Conservation (phyloP, 208 protist species). For the Paratrypanosoma confusum region DNA sequence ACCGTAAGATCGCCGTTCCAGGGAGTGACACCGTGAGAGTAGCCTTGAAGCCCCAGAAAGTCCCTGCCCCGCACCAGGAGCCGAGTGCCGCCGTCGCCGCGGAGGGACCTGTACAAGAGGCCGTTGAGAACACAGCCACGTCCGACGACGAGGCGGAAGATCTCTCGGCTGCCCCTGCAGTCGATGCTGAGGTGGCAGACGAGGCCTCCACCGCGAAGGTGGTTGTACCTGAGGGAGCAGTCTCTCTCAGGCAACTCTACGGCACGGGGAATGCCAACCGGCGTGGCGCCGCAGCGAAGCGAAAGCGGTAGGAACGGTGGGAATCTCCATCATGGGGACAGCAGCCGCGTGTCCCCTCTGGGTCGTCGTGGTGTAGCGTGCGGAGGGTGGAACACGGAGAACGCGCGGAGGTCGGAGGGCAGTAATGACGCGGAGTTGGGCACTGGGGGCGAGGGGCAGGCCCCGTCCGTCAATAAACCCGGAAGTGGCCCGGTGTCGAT, state of each 20-base stretch:
- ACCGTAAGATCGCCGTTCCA: constrained; percentile 35
- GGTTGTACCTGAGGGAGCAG: constrained; percentile 8
- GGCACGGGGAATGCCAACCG: constrained; percentile 31
- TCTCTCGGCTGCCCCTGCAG: neutral
- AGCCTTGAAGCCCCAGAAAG: constrained; percentile 15
- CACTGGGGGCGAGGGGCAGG: too few relatives aligned
- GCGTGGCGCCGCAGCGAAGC: constrained; percentile 22
- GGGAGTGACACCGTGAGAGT: too few relatives aligned
- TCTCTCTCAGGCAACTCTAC: constrained; percentile 36
- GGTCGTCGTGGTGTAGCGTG: too few relatives aligned
- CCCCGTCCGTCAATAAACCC: too few relatives aligned
- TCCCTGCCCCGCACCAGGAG: neutral
- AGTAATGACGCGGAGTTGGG: too few relatives aligned
- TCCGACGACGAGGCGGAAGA: constrained; percentile 2
- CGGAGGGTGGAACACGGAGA: too few relatives aligned
- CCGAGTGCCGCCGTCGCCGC: constrained; percentile 3
- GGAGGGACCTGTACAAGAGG: constrained; percentile 1
- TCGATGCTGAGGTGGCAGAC: neutral
- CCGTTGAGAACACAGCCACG: neutral
- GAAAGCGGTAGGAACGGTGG: constrained; percentile 12
- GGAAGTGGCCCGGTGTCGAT: too few relatives aligned
- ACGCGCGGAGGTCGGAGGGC: too few relatives aligned
- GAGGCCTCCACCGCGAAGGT: constrained; percentile 2
- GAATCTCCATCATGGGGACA: too few relatives aligned
- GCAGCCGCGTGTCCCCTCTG: too few relatives aligned